These are phyloP conservation scores for Ganoderma lingzhi DNA, from an alignment of 1,284 basidiomycete genomes.

Conservation along the genomic window DNA sequence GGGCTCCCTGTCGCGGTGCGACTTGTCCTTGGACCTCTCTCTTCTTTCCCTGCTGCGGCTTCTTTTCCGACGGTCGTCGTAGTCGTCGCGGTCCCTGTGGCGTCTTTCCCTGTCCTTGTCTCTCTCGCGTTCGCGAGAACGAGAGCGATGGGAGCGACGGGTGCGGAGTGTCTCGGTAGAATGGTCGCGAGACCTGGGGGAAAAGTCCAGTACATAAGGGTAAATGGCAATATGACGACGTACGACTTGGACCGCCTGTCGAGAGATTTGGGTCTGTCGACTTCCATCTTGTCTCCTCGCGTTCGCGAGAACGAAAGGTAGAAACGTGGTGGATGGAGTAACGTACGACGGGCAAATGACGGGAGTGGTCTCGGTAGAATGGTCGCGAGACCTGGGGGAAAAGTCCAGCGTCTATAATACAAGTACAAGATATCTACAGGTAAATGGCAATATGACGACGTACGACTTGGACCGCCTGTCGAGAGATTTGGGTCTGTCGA, in stretches of 20 bases:
- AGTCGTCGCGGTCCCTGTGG: constrained; percentile 46
- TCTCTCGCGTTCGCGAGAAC: constrained; percentile 48
- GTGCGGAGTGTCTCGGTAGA: constrained; percentile 79
- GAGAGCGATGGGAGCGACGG: constrained; percentile 73
- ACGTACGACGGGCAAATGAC: constrained; percentile 2
- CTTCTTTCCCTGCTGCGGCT: constrained; percentile 59
- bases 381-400: constrained; percentile 64
- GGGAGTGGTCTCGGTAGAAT: constrained; percentile 68
- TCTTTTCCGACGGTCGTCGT: constrained; percentile 48
- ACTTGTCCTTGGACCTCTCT: constrained; percentile 55
- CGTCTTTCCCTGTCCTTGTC: constrained; percentile 52
- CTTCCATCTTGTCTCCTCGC: constrained; percentile 73
- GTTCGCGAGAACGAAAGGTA: constrained; percentile 41
- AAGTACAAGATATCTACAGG: constrained; percentile 21
- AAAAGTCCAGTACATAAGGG: constrained; percentile 25
- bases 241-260: constrained; percentile 66
- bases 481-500: constrained; percentile 62
- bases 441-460: constrained; percentile 39
- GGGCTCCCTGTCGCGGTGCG: constrained; percentile 50
- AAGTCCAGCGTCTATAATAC: constrained; percentile 22
- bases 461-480: constrained; percentile 66
- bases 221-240: constrained; percentile 39
- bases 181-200: constrained; percentile 66
- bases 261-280: constrained; percentile 62
- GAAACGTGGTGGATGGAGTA: not conserved